Evolutionary conservation across 169 alveolate genomes (phyloP), one percentile per base, ranked within the genome.

Genomic region (Plasmodium cynomolgi): DNA sequence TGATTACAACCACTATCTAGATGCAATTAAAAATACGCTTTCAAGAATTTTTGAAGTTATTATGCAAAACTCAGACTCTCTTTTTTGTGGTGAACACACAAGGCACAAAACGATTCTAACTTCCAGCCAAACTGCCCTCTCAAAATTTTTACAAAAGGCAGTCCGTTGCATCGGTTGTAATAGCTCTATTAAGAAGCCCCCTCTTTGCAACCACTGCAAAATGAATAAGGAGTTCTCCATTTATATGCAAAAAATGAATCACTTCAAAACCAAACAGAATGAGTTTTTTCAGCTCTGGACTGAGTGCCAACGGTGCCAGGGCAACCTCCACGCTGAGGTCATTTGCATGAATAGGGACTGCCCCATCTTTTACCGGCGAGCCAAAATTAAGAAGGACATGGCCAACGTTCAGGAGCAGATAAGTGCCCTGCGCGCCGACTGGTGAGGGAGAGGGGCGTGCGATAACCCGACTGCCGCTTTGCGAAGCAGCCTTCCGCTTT

Each of bases 301-400:
- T n/a, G 98, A 98, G 84, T 99, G 99, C 93, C 99, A 99, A 96
- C 93, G 97, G 92, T 99, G 99, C 95, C 99, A 99, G 96, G 99
- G 99, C 0, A 98, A 99, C 73, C 96, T 98, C 34, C 98, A 97
- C 84, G 99, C 98, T 92, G 99, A 98, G 58, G 99, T 99, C 68
- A 97, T 99, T 54, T 99, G 99, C 95, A 97, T 98, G 73, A 98
- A 98, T 95, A 97, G 99, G 81, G 99, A 99, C 94, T 99, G 99
- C 81, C 99, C 99, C 13, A 99, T 99, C 58, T 99, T 98, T 96
- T 99, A 99, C 96, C 97, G 99, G 81, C 96, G 99, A 85, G 99
- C 98, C 34, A 98, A 99, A 92, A 98, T 98, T 39, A 96, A 97
- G 96, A 98, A 98, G 81, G 99, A 98, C 77, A 96, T 98, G 73